A percentile compares a stretch with the other conserved stretches of the same genome.
Evolutionary conservation across 1,284 basidiomycete species (phyloP).

Genomic region (Ustilago bromivora): DNA sequence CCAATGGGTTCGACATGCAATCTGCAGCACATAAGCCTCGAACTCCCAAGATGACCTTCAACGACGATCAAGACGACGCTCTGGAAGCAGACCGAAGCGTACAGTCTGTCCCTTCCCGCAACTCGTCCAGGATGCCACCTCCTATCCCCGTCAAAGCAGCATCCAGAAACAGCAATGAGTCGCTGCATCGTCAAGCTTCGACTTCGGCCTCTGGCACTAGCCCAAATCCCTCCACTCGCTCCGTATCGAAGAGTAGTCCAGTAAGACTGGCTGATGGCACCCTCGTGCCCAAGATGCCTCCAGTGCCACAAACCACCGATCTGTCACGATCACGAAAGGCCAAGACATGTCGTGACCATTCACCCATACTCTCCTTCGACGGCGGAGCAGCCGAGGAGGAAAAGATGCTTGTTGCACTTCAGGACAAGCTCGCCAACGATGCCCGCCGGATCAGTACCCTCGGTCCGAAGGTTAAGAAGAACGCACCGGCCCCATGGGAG

Average conservation of each 20-base stretch:
- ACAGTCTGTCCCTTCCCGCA: slow-evolving; percentile 24
- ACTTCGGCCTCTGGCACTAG: slow-evolving; percentile 5
- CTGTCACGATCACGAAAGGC: slow-evolving; percentile 22
- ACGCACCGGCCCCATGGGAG: slow-evolving; percentile 63
- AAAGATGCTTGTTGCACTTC: slow-evolving; percentile 33
- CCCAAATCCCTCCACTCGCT: not conserved
- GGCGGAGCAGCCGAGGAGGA: slow-evolving; percentile 59
- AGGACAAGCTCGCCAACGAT: slow-evolving; percentile 36
- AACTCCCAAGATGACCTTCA: not conserved
- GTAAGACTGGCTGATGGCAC: slow-evolving; percentile 49
- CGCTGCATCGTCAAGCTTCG: slow-evolving; percentile 14
- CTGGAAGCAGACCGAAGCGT: not conserved
- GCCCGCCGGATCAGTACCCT: slow-evolving; percentile 47
- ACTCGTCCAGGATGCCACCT: slow-evolving; percentile 26
- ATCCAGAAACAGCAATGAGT: slow-evolving; percentile 38
- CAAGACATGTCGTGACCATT: slow-evolving; percentile 45
- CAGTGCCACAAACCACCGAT: slow-evolving; percentile 37
- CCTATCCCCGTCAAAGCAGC: slow-evolving; percentile 35
- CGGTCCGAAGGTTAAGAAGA: slow-evolving; percentile 64
- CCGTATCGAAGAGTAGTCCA: slow-evolving; percentile 6
- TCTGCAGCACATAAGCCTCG: not conserved
- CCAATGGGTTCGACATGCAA: slow-evolving; percentile 30
- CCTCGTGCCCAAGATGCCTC: slow-evolving; percentile 55
- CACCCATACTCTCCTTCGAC: slow-evolving; percentile 55
- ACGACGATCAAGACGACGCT: not conserved